Conservation (phyloP, 495 filamentous ascomycete genomes). For the Aspergillus funiculosus region DNA sequence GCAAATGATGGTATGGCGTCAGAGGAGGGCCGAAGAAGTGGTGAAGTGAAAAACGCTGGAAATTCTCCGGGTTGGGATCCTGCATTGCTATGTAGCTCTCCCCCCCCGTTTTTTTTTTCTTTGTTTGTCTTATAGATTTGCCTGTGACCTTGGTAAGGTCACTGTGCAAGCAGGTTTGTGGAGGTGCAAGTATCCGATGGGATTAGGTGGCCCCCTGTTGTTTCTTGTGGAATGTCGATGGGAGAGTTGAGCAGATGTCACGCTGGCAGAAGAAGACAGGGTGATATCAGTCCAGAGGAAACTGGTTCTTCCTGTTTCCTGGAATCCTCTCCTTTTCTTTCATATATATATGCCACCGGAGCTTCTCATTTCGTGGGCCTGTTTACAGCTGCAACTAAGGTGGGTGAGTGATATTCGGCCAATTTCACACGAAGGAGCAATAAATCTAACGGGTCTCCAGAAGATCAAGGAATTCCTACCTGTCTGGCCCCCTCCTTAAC, state of each 20-base stretch:
- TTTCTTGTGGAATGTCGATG: conserved; percentile 18
- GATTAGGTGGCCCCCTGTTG: conserved; percentile 6
- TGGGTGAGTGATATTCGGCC: too few relatives aligned
- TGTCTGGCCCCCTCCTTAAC: too few relatives aligned
- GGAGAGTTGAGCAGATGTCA: conserved; percentile 13
- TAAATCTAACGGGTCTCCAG: too few relatives aligned
- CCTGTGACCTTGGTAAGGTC: not conserved
- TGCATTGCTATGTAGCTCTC: not conserved
- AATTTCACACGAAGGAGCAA: too few relatives aligned
- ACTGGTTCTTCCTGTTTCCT: not conserved
- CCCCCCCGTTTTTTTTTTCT: not conserved
- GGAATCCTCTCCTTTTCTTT: not conserved
- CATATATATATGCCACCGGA: not conserved
- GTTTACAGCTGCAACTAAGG: too few relatives aligned
- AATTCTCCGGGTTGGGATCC: conserved; percentile 5
- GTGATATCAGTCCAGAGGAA: conserved; percentile 15
- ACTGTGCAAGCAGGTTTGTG: not conserved
- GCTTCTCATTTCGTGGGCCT: too few relatives aligned
- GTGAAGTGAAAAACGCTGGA: not conserved
- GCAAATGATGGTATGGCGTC: not conserved
- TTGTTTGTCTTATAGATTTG: not conserved
- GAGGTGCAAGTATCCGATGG: conserved; percentile 3
- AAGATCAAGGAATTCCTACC: too few relatives aligned
- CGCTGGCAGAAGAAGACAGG: conserved; percentile 10
- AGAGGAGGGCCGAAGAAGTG: not conserved